These are phyloP conservation scores for Penicillium crystallinum DNA, from an alignment of 495 filamentous ascomycete genomes.

Conservation along the genomic window DNA sequence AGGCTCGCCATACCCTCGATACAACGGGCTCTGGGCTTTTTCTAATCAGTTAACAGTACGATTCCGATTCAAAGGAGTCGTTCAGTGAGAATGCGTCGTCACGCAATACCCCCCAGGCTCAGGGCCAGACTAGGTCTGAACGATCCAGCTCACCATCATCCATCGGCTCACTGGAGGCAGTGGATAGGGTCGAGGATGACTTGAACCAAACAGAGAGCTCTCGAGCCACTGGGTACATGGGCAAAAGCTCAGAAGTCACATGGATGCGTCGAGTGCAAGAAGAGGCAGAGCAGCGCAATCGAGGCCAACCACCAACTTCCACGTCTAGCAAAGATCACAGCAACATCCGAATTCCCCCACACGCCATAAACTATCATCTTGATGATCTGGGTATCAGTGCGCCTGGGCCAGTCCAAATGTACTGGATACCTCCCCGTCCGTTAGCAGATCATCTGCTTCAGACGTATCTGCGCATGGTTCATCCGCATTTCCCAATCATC, in stretches of 20 bases:
- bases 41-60: neutral
- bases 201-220: conserved; percentile 40
- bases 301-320: conserved; percentile 9
- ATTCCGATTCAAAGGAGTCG: neutral
- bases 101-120: neutral
- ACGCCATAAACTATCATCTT: conserved; percentile 46
- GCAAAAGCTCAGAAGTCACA: conserved; percentile 57
- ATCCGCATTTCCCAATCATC: conserved; percentile 56
- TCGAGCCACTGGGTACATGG: conserved; percentile 52
- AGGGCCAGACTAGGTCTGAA: neutral
- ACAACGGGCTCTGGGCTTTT: neutral
- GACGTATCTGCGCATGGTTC: conserved; percentile 48
- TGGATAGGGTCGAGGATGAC: conserved; percentile 55
- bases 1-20: no score
- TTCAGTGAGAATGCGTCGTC: neutral
- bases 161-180: conserved; percentile 49
- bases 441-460: conserved; percentile 48
- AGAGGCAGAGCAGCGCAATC: conserved; percentile 15
- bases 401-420: conserved; percentile 40
- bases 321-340: neutral
- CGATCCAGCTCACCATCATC: conserved; percentile 33
- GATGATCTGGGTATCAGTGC: conserved; percentile 48
- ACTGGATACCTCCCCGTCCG: conserved; percentile 43
- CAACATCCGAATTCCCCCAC: conserved; percentile 16
- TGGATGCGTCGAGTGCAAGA: conserved; percentile 47